Conservation (phyloP, 192 early-diverging fungal species). For the Entomortierella beljakovae region DNA sequence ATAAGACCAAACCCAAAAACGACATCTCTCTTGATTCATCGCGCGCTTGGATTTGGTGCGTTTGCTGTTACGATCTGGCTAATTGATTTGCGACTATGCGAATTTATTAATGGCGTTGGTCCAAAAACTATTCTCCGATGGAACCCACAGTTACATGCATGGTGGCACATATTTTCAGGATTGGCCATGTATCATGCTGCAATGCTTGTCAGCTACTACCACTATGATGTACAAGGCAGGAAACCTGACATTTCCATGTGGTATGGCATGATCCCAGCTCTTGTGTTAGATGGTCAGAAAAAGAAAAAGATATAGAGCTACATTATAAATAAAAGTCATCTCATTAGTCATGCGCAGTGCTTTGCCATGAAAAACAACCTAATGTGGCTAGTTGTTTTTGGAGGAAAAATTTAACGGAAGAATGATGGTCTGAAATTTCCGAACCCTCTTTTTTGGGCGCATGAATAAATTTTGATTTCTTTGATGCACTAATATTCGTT, state of each 20-base stretch:
- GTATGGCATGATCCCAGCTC: constrained; percentile 4
- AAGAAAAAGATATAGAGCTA: background rate
- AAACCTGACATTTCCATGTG: background rate
- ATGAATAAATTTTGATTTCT: too few relatives aligned
- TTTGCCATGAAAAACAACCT: too few relatives aligned
- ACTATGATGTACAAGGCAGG: constrained; percentile 17
- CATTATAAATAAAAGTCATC: background rate
- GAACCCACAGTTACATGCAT: constrained; percentile 69
- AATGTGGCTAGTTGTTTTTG: too few relatives aligned
- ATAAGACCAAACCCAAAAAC: constrained; percentile 3
- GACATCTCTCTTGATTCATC: constrained; percentile 19
- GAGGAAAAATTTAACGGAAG: background rate
- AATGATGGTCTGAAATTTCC: too few relatives aligned
- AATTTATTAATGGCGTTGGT: constrained; percentile 26
- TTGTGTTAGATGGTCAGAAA: background rate
- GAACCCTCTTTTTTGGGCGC: background rate
- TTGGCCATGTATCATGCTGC: constrained; percentile 22
- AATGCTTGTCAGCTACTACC: constrained; percentile 20
- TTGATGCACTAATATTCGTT: background rate
- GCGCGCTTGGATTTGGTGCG: constrained; percentile 12
- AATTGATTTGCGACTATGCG: constrained; percentile 34
- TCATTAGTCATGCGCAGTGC: constrained; percentile 5
- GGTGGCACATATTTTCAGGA: constrained; percentile 66
- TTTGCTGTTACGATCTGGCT: constrained; percentile 36
- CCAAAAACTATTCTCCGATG: constrained; percentile 4